phyloP scores from a whole-genome alignment of 2,329 filamentous ascomycete species.

The Zarea fungicola region DNA sequence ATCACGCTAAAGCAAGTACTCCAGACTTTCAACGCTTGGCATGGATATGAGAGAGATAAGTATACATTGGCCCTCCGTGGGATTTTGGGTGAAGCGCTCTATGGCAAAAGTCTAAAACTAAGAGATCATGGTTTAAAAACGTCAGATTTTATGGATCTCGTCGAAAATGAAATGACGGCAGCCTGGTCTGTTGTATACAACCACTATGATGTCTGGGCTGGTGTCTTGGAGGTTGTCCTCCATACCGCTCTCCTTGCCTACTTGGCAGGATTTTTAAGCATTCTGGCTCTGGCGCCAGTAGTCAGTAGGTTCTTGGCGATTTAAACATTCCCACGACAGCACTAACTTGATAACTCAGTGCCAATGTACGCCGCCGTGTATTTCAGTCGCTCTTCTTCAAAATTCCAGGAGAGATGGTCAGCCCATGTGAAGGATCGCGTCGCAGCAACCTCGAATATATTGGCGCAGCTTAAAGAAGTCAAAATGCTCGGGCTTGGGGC shows the following conservation, averaged over 20 bases:
- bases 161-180: neutral
- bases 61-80: neutral
- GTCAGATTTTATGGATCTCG: neutral
- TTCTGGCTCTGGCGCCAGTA: neutral
- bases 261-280: neutral
- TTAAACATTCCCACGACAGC: too few species aligned
- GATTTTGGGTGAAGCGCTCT: neutral
- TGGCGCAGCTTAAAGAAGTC: neutral
- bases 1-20: neutral
- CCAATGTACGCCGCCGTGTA: too few species aligned
- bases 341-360: too few species aligned
- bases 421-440: neutral
- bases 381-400: neutral
- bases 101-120: neutral
- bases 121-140: neutral
- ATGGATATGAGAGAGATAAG: neutral
- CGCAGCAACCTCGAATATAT: neutral
- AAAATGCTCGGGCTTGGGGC: neutral
- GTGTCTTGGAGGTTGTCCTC: neutral
- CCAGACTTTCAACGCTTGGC: neutral
- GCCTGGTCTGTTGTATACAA: neutral
- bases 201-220: neutral
- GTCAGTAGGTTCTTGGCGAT: neutral
- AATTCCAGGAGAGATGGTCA: neutral
- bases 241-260: neutral